phyloP scores from a whole-genome alignment of 352 stramenopile species.

The Phytophthora ohioensis region DNA sequence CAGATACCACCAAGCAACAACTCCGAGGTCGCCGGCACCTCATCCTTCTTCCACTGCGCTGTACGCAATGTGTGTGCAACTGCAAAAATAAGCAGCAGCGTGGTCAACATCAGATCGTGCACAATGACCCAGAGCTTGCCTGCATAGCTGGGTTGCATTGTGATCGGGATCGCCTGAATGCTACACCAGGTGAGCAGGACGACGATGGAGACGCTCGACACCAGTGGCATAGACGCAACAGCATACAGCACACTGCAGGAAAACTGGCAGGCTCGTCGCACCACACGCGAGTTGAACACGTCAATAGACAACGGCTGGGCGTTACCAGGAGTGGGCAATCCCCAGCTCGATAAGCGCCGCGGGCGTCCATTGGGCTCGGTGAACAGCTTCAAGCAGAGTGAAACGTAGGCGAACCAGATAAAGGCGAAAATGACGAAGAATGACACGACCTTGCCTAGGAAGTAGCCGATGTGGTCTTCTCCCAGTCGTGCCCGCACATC shows the following conservation, averaged over 20 bases:
- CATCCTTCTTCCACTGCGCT: slow-evolving; percentile 73
- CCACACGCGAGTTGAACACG: slow-evolving; percentile 76
- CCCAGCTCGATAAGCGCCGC: slow-evolving; percentile 68
- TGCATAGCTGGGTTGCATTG: slow-evolving; percentile 79
- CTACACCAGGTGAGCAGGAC: slow-evolving; percentile 60
- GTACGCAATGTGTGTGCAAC: slow-evolving; percentile 73
- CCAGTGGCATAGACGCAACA: slow-evolving; percentile 66
- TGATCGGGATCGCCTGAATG: slow-evolving; percentile 57
- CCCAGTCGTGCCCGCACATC: slow-evolving; percentile 60
- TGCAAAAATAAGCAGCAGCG: slow-evolving; percentile 72
- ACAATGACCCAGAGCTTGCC: slow-evolving; percentile 73
- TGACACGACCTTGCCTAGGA: slow-evolving; percentile 66
- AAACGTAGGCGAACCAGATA: slow-evolving; percentile 72
- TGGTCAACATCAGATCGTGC: slow-evolving; percentile 64
- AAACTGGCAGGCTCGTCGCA: slow-evolving; percentile 76
- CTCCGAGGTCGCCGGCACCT: slow-evolving; percentile 63
- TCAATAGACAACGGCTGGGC: slow-evolving; percentile 65
- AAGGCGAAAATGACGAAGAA: slow-evolving; percentile 70
- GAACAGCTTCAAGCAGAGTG: slow-evolving; percentile 72
- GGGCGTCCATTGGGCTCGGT: slow-evolving; percentile 70
- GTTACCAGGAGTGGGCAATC: slow-evolving; percentile 61
- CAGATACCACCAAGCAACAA: slow-evolving; percentile 62
- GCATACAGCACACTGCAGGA: slow-evolving; percentile 80
- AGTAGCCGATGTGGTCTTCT: slow-evolving; percentile 74
- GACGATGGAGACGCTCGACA: slow-evolving; percentile 71